Percentiles rank a stretch among this genome's conserved stretches.
Conservation (phyloP, 495 filamentous ascomycete species). For the Neurospora africana region DNA sequence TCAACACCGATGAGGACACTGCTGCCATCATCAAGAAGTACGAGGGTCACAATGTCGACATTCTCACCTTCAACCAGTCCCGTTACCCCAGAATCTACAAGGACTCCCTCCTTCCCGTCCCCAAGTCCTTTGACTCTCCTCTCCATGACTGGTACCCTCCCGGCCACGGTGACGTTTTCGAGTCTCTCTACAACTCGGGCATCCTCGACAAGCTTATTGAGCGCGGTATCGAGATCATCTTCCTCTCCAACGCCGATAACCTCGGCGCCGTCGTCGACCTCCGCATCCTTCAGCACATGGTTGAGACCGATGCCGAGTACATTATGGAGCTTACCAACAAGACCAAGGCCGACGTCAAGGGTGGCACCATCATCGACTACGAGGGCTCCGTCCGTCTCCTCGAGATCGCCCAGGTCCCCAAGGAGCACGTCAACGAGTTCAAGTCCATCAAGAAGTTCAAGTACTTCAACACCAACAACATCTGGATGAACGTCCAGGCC, state of each 20-base stretch:
- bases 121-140: conserved; percentile 76
- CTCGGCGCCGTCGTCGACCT: conserved; percentile 95
- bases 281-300: conserved; percentile 98
- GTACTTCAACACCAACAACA: conserved; percentile 99
- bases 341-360: conserved; percentile 99
- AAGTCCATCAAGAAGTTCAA: conserved; percentile 99
- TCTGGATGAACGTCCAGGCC: conserved; percentile 96
- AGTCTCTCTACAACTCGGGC: conserved; percentile 99
- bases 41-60: conserved; percentile 98
- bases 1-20: conserved; percentile 99
- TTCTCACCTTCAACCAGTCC: conserved; percentile 99
- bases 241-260: conserved; percentile 99
- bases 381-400: conserved; percentile 92
- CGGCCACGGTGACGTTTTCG: conserved; percentile 98
- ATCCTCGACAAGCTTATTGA: conserved; percentile 92
- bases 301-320: conserved; percentile 89
- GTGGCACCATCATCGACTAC: conserved; percentile 99
- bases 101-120: conserved; percentile 93
- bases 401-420: conserved; percentile 99
- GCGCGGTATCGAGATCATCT: conserved; percentile 93
- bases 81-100: conserved; percentile 94
- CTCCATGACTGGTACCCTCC: conserved; percentile 98
- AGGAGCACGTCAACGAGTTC: conserved; percentile 99
- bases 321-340: conserved; percentile 99
- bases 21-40: conserved; percentile 99